Evolutionary conservation across 2,329 filamentous ascomycete species (phyloP), one percentile per base, ranked within the genome.

Genomic region (Ampelomyces quisqualis): DNA sequence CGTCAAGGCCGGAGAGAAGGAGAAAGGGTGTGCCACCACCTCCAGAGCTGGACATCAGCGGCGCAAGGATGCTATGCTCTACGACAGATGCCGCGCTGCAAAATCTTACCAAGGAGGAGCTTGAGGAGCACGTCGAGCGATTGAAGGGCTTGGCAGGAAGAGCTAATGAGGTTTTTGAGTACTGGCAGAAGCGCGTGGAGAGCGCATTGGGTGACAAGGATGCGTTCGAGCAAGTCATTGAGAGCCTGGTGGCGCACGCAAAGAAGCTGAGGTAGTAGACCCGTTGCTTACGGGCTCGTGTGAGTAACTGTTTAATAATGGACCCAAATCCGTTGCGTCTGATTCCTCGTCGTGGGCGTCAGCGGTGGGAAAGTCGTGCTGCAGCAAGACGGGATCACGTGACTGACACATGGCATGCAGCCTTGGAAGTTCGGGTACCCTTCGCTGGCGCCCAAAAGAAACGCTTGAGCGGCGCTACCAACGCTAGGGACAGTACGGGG

Each of bases 141-240:
- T 69, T 96, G 6, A 77, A 88, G 60, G 79, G 77, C 8, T 75
- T 90, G 68, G 82, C 88, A 45, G 76, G 74, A n/a, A 76, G 79
- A 15, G 88, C 89, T 3, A 86, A 84, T 40, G 81, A 88, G 44
- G 82, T 90, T 26, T 73, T 96, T 37, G 86, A 89, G 52, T 95
- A 91, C 65, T 97, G 91, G 91, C 79, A 88, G 55, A 87, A 88
- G 73, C 76, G 84, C 57, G 85, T 86, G 38, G 90, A 95, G 64
- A 89, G 90, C 55, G 88, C 91, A 58, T 73, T 95, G 51, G 88
- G 88, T 27, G 91, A 97, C 64, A 85, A 93, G 55, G 91, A 96
- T 65, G 88, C 90, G 2, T 93, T 96, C 66, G 91, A 97, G 65
- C 90, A 89, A 1, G 91, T 97, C 11, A 96, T 97, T 77, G 91